Evolutionary conservation across 2,329 filamentous ascomycete genomes (phyloP).

Genomic region (Fusarium xyrophilum): DNA sequence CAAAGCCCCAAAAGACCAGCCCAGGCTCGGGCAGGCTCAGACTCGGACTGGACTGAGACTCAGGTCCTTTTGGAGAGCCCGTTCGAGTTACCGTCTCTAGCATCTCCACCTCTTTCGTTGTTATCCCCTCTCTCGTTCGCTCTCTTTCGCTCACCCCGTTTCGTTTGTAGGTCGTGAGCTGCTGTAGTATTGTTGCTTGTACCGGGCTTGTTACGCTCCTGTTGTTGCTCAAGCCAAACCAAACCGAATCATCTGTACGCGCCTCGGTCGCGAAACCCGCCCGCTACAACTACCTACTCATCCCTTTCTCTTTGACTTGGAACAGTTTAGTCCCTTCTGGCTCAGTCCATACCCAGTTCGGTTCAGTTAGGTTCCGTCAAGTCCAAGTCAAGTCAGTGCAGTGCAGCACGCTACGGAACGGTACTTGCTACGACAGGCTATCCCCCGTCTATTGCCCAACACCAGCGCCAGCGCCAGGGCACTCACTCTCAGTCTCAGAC

Average conservation of each 20-base stretch:
- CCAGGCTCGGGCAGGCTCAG: constrained; percentile 1
- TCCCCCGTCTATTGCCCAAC: constrained; percentile 1
- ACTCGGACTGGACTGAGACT: neutral
- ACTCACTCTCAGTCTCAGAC: neutral
- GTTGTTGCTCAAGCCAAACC: neutral
- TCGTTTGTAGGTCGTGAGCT: constrained; percentile 8
- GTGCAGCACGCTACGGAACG: constrained; percentile 1
- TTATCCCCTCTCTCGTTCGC: constrained; percentile 2
- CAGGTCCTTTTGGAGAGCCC: constrained; percentile 34
- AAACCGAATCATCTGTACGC: constrained; percentile 22
- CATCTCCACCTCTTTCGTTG: constrained; percentile 23
- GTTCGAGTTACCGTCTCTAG: constrained; percentile 23
- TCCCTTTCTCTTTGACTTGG: constrained; percentile 32
- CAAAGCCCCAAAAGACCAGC: constrained; percentile 31
- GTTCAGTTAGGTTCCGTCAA: neutral
- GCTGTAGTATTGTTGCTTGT: neutral
- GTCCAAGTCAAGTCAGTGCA: neutral
- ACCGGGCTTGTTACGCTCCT: neutral
- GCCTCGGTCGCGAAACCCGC: constrained; percentile 36
- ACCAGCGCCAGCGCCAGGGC: neutral
- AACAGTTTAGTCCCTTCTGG: constrained; percentile 15
- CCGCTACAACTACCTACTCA: constrained; percentile 12
- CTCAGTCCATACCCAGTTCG: neutral
- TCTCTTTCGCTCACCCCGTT: constrained; percentile 18
- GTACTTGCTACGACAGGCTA: constrained; percentile 25